Evolutionary conservation across 257 asterid genomes (phyloP), one percentile per base, ranked within the genome.

Genomic region (Linderniella brevidens): DNA sequence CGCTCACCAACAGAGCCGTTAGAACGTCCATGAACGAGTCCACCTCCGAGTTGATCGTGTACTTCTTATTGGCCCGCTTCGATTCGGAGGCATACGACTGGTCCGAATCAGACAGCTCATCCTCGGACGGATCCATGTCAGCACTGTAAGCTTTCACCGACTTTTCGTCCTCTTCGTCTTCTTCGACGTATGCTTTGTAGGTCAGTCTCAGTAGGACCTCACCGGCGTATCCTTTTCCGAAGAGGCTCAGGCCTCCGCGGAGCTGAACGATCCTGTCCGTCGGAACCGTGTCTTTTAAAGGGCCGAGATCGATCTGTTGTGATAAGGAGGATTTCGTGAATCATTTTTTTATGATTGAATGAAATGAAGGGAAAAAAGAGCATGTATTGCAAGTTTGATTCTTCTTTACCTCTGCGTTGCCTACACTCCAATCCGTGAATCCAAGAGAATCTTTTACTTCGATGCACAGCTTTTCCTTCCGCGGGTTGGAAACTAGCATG

Each of bases 131-230:
- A 64, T 74, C 77, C 16, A 52, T 25, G 58, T 62, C 68, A 14
- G 42, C 35, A 16, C 32, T 25, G 6, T 25, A 25, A 25, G 32
- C 32, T 25, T 25, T 25, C 4, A 25, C 32, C 32, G 49, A 41
- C 29, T 40, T 64, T 53, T 64, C 55, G 16, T 40, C 58, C 8
- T 60, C 47, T 59, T 41, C 72, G 63, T 90, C 99, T 58, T 90
- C 99, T 66, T 90, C 99, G 17, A 90, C 96, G 40, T 90, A 90
- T 25, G 92, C 99, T 77, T 90, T 90, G 69, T 90, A 90, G 17
- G 99, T 90, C 72, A 90, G 58, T 15, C 94, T 85, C 37, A 90
- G 65, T 41, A 85, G 65, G 55, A 90, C 62, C 67, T 85, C 99
- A 50, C 99, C 99, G 56, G 80, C 85, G 39, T 85, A 62, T 44